Evolutionary conservation across 441 rosid genomes (phyloP), one percentile per base, ranked within the genome.

Genomic region (Hura crepitans): DNA sequence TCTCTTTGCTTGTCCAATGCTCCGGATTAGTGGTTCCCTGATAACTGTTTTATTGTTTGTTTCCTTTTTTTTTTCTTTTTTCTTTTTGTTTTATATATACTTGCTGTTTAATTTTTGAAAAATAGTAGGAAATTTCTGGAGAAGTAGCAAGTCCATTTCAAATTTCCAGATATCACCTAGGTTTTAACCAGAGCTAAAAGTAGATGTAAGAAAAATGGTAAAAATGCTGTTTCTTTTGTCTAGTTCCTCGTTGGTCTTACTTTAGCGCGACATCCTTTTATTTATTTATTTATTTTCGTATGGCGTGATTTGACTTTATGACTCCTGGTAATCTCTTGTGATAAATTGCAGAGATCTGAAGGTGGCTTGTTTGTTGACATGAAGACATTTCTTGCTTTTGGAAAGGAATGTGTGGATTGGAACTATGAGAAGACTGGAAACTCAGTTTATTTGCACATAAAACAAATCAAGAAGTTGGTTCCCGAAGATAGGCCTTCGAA

Each of bases 381-480:
- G 97, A 92, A 79, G 64, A 80, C 87, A 18, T 95, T 92, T 77
- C 93, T 95, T 59, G 97, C 97, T n/a, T 95, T 92, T 60, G 99
- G 97, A 46, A 92, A 83, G 81, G 97, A 88, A 39, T 86, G 56
- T 65, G 97, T 92, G 65, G 74, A 71, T 69, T 95, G 97, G 97
- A 95, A 95, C 81, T 87, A 80, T 73, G 85, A 84, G 83, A 95
- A 92, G 89, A 87, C 97, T 17, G 89, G 93, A 31, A 87, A 95
- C 70, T 82, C 93, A 3, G 97, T 95, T 43, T 95, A 95, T 81
- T 68, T 92, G 83, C 91, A 87, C 51, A 79, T 95, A n/a, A 89
- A 92, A 82, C 92, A 90, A 77, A 85, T 86, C 14, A 72, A 74
- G 20, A 92, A 87, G 83, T 39, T 76, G 82, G 82, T 79, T 75